Evolutionary conservation across 306 rosid genomes (phyloP).

Genomic region (Cucurbita argyrosperma): DNA sequence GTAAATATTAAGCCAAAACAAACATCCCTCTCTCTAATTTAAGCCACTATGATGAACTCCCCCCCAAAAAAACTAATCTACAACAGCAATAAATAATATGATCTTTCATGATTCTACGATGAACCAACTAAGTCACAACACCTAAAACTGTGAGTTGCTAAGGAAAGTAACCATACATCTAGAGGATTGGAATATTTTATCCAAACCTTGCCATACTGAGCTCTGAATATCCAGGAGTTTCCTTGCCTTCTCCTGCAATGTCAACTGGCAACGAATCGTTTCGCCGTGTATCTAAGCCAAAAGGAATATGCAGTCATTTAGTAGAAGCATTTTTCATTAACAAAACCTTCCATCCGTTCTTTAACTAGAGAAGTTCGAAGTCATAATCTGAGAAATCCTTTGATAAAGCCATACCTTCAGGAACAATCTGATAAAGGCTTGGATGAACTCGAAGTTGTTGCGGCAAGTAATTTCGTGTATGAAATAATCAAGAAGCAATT

Average conservation of each 20-base stretch:
- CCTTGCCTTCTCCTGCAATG: conserved; percentile 63
- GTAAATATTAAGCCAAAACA: neutral
- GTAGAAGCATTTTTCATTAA: neutral
- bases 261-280: conserved; percentile 49
- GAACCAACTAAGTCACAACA: neutral
- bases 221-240: conserved; percentile 64
- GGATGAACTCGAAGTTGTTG: conserved; percentile 83
- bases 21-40: neutral
- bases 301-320: conserved; percentile 6
- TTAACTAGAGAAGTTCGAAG: no score
- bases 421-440: conserved; percentile 74
- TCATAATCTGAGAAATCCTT: neutral
- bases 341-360: neutral
- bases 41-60: neutral
- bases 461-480: conserved; percentile 53
- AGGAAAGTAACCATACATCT: conserved; percentile 75
- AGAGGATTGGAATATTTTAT: conserved; percentile 52
- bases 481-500: conserved; percentile 68
- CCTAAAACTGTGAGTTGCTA: conserved; percentile 55
- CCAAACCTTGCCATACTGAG: conserved; percentile 64
- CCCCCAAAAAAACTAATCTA: neutral
- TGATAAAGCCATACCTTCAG: conserved; percentile 41
- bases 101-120: neutral
- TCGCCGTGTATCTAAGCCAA: conserved; percentile 67
- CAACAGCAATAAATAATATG: neutral